Evolutionary conservation across 192 early-diverging fungal genomes (phyloP).

Genomic region (Entophlyctis helioformis): DNA sequence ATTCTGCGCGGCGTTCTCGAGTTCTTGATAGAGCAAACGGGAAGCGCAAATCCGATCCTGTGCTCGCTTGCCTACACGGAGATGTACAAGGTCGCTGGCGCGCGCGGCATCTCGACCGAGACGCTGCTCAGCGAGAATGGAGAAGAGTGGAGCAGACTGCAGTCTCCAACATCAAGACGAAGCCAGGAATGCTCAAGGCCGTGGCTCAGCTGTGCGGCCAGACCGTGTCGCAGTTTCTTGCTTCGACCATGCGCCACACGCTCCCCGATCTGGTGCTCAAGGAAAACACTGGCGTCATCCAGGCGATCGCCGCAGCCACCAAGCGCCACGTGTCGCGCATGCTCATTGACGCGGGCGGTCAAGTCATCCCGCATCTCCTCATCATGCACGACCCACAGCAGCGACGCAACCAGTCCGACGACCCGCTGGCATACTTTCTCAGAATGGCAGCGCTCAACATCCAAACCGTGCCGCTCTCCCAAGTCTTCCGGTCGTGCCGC

Average conservation of each 20-base stretch:
- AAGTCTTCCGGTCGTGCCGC: constrained; percentile 7
- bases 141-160: no score
- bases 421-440: constrained; percentile 4
- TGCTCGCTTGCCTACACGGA: no score
- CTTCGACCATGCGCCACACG: constrained; percentile 11
- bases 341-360: constrained; percentile 13
- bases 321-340: constrained; percentile 2
- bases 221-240: constrained; percentile 9
- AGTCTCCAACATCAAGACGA: no score
- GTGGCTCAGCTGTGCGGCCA: no score
- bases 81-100: no score
- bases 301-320: constrained; percentile 2
- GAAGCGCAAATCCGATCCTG: no score
- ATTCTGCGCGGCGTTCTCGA: no score
- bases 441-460: constrained; percentile 3
- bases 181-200: no score
- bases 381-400: constrained; percentile 7
- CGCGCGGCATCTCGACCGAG: no score
- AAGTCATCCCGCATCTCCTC: constrained; percentile 15
- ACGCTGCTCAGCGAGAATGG: no score
- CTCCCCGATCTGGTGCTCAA: constrained; percentile 17
- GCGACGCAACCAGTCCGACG: not conserved
- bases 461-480: not conserved
- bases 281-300: constrained; percentile 8
- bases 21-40: no score